Conservation (phyloP, 345 rosid species). For the Toxicodendron radicans region DNA sequence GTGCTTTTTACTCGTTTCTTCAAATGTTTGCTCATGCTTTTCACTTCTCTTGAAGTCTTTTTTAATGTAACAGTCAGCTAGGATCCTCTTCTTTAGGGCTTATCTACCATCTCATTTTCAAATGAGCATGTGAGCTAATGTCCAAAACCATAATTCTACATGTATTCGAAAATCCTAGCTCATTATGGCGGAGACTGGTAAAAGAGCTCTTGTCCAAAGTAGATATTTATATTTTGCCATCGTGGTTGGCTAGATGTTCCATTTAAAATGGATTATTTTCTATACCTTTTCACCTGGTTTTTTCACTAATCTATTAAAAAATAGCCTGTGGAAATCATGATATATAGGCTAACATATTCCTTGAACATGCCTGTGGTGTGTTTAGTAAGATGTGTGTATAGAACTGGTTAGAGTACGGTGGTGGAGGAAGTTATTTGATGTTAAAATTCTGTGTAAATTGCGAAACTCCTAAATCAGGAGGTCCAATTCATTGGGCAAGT, state of each 20-base stretch:
- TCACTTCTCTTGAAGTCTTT: background rate
- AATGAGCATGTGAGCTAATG: background rate
- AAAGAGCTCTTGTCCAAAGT: background rate
- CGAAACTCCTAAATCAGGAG: too few species aligned
- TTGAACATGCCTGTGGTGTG: too few species aligned
- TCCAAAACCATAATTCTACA: background rate
- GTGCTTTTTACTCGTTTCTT: conserved; percentile 18
- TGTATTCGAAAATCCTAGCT: background rate
- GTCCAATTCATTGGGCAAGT: too few species aligned
- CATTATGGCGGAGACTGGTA: background rate
- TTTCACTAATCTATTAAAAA: too few species aligned
- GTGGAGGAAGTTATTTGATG: too few species aligned
- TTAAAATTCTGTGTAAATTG: too few species aligned
- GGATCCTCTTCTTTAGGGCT: background rate
- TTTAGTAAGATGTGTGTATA: too few species aligned
- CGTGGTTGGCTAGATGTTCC: background rate
- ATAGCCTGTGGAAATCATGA: too few species aligned
- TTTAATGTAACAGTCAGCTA: background rate
- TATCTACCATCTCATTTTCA: background rate
- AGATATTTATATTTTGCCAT: background rate
- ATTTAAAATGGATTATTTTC: background rate
- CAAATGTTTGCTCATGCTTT: background rate
- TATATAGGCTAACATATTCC: too few species aligned
- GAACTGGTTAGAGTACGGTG: too few species aligned
- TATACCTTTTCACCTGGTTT: too few species aligned